phyloP scores from a whole-genome alignment of 176 grass and related monocot genomes.

The Canna indica region DNA sequence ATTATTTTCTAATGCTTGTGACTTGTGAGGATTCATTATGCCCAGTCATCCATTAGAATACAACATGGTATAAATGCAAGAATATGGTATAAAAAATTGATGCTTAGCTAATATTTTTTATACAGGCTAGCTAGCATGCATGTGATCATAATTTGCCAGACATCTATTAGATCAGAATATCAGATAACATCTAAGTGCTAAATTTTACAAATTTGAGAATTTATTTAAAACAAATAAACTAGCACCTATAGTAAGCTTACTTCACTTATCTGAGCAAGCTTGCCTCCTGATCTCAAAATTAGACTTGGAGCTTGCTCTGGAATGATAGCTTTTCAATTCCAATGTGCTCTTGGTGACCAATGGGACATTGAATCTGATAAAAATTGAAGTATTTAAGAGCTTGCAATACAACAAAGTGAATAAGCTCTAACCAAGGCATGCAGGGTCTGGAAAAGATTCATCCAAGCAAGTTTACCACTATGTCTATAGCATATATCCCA shows the following conservation, averaged over 20 bases:
- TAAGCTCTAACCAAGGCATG: not conserved
- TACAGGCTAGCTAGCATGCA: too few relatives aligned
- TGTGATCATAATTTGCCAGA: too few relatives aligned
- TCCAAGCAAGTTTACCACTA: not conserved
- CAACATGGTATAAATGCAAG: too few relatives aligned
- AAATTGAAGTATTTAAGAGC: conserved; percentile 25
- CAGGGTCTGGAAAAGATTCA: not conserved
- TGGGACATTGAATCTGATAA: conserved; percentile 57
- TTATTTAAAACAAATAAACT: not conserved
- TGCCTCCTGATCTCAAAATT: conserved; percentile 81
- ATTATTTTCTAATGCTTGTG: too few relatives aligned
- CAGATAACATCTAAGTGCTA: conserved; percentile 4
- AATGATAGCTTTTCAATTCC: conserved; percentile 91
- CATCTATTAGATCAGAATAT: conserved; percentile 43
- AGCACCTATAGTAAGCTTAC: conserved; percentile 4
- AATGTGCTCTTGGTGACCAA: conserved; percentile 83
- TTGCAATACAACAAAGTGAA: conserved; percentile 7
- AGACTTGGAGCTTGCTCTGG: conserved; percentile 67
- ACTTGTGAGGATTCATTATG: too few relatives aligned
- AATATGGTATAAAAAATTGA: too few relatives aligned
- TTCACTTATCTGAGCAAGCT: conserved; percentile 96
- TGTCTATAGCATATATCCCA: not conserved
- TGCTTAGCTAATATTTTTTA: too few relatives aligned
- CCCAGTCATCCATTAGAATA: too few relatives aligned
- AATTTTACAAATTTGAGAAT: not conserved